phyloP scores from a whole-genome alignment of 306 rosid species.

The Ceratonia siliqua region DNA sequence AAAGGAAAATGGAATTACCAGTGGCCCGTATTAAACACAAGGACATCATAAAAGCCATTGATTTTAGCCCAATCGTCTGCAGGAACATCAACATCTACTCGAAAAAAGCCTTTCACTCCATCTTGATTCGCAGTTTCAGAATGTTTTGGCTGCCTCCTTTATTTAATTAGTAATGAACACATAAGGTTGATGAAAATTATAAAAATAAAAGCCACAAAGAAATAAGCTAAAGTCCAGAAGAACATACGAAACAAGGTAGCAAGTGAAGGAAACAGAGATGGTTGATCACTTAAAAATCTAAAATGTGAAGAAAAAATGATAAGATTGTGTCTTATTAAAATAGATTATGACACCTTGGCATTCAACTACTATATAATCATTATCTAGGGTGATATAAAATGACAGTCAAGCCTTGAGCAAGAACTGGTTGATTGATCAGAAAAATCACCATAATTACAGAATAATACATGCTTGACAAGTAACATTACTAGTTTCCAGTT shows the following conservation, averaged over 20 bases:
- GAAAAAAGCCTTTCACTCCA: conserved; percentile 61
- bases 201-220: conserved; percentile 6
- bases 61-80: conserved; percentile 83
- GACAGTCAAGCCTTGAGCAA: background rate
- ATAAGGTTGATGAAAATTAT: conserved; percentile 45
- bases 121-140: conserved; percentile 41
- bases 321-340: background rate
- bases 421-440: background rate
- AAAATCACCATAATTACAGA: background rate
- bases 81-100: conserved; percentile 87
- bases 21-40: conserved; percentile 86
- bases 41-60: conserved; percentile 72
- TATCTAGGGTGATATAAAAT: background rate
- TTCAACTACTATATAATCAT: background rate
- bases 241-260: background rate
- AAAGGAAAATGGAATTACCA: conserved; percentile 57
- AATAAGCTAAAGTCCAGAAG: background rate
- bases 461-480: background rate
- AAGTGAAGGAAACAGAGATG: background rate
- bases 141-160: conserved; percentile 81
- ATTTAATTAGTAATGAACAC: conserved; percentile 55
- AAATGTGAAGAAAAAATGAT: background rate
- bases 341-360: background rate
- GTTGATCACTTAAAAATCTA: background rate
- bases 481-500: background rate